Conservation (phyloP, 2,329 filamentous ascomycete species). For the Pseudonectria foliicola region DNA sequence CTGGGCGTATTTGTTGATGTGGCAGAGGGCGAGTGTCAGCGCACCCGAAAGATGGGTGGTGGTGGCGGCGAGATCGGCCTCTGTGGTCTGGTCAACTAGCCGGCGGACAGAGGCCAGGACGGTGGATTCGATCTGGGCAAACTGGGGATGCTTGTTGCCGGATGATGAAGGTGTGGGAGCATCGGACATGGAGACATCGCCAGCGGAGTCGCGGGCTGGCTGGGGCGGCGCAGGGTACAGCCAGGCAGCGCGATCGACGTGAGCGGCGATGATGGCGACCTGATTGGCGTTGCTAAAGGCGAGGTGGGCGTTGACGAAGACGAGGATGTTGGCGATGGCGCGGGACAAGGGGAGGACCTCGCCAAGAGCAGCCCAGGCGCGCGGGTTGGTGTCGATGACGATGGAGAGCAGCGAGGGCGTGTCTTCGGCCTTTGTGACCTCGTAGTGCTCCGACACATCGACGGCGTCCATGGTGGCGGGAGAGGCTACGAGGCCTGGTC, state of each 20-base stretch:
- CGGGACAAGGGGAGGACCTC: slow-evolving; percentile 70
- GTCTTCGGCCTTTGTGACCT: slow-evolving; percentile 46
- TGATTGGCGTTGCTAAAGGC: slow-evolving; percentile 91
- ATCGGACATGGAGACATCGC: slow-evolving; percentile 53
- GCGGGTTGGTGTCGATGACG: slow-evolving; percentile 92
- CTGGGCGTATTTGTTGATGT: slow-evolving; percentile 79
- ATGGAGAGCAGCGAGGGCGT: slow-evolving; percentile 80
- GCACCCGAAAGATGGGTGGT: slow-evolving; percentile 89
- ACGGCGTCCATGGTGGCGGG: slow-evolving; percentile 41
- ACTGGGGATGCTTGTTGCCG: slow-evolving; percentile 90
- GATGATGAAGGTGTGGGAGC: slow-evolving; percentile 34
- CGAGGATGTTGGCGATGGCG: slow-evolving; percentile 79
- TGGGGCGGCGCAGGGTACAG: slow-evolving; percentile 62
- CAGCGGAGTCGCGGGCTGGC: slow-evolving; percentile 28
- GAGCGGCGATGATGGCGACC: slow-evolving; percentile 84
- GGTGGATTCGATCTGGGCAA: slow-evolving; percentile 76
- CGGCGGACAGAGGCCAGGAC: slow-evolving; percentile 66
- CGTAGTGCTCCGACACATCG: slow-evolving; percentile 56
- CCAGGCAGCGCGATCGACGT: slow-evolving; percentile 79
- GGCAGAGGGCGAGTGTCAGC: slow-evolving; percentile 77
- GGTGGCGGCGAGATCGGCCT: slow-evolving; percentile 58
- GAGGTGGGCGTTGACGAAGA: slow-evolving; percentile 95
- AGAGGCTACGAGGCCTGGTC: slow-evolving; percentile 26
- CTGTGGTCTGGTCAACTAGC: slow-evolving; percentile 64
- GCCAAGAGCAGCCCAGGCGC: slow-evolving; percentile 79